phyloP scores from a whole-genome alignment of 768 basidiomycete genomes.

The Baorangia bicolor region DNA sequence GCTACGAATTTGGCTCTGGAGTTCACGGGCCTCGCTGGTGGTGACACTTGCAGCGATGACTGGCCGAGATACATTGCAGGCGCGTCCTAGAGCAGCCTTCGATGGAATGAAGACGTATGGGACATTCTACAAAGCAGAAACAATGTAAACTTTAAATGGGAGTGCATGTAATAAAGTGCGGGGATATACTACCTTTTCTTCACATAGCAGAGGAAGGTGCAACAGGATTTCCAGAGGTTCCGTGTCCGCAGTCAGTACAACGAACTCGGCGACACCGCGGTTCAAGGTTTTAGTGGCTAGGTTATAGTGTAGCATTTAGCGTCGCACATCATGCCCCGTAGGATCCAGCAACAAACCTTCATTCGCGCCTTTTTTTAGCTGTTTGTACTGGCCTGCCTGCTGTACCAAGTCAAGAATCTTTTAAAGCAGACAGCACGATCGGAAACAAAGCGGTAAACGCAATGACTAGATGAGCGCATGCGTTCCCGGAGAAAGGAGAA shows the following conservation, averaged over 20 bases:
- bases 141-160: neutral
- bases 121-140: slow-evolving; percentile 64
- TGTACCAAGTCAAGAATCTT: slow-evolving; percentile 96
- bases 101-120: slow-evolving; percentile 94
- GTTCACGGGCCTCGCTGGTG: slow-evolving; percentile 92
- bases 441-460: neutral
- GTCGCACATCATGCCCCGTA: neutral
- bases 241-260: slow-evolving; percentile 94
- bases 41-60: slow-evolving; percentile 96
- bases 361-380: slow-evolving; percentile 98
- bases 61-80: slow-evolving; percentile 92
- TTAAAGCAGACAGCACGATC: neutral
- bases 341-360: slow-evolving; percentile 63
- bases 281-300: slow-evolving; percentile 97
- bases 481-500: neutral
- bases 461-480: neutral
- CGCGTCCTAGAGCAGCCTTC: slow-evolving; percentile 93
- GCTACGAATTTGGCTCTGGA: slow-evolving; percentile 83
- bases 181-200: slow-evolving; percentile 77
- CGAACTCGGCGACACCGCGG: slow-evolving; percentile 96
- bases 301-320: slow-evolving; percentile 7
- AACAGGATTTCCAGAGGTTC: slow-evolving; percentile 97
- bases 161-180: neutral
- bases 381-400: slow-evolving; percentile 96
- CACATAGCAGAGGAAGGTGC: slow-evolving; percentile 94